Conservation (phyloP, 441 rosid species). For the Dalechampia spathulata region DNA sequence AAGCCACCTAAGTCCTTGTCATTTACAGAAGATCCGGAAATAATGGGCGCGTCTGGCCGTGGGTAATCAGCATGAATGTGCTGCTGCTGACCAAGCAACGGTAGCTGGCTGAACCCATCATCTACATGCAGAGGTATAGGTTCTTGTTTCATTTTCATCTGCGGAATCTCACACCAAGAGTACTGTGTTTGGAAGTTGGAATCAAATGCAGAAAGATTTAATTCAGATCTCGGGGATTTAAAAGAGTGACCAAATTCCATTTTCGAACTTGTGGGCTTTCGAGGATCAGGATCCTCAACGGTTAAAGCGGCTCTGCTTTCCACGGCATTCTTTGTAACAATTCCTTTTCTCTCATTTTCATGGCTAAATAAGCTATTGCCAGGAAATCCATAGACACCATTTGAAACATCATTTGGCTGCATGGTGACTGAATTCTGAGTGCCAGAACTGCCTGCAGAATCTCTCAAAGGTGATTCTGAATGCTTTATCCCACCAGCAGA, state of each 20-base stretch:
- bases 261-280: constrained; percentile 31
- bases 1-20: too few relatives aligned
- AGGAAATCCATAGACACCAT: constrained; percentile 32
- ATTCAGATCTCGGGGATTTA: constrained; percentile 24
- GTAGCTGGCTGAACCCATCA: constrained; percentile 35
- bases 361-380: constrained; percentile 29
- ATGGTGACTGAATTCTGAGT: constrained; percentile 35
- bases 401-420: constrained; percentile 27
- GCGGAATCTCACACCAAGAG: constrained; percentile 47
- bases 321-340: constrained; percentile 31
- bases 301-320: constrained; percentile 33
- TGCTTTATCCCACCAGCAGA: constrained; percentile 43
- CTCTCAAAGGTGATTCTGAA: constrained; percentile 47
- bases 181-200: constrained; percentile 30
- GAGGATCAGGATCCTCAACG: constrained; percentile 30
- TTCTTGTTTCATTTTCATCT: constrained; percentile 42
- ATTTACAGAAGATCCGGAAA: constrained; percentile 25
- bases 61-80: constrained; percentile 19
- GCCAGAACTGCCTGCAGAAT: constrained; percentile 30
- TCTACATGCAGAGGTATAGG: constrained; percentile 26
- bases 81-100: constrained; percentile 30
- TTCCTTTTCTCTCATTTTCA: constrained; percentile 37
- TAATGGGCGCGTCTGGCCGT: constrained; percentile 22
- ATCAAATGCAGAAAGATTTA: constrained; percentile 31
- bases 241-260: constrained; percentile 37